Percentiles rank a stretch among this genome's conserved stretches.
Evolutionary conservation across 768 basidiomycete genomes (phyloP).

Genomic region (Phaeotremella skinneri): DNA sequence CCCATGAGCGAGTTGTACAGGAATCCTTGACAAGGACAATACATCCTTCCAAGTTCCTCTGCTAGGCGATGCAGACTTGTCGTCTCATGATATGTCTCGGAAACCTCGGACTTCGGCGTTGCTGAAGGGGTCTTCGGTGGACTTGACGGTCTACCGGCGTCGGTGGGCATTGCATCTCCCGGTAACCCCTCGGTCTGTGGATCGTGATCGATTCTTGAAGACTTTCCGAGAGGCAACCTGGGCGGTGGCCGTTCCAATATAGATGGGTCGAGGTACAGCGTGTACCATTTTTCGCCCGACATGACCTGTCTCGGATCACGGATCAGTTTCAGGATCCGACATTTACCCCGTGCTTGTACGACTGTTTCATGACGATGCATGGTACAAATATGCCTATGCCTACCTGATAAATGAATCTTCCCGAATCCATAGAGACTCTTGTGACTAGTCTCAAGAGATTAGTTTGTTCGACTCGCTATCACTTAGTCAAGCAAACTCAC

Average conservation of each 20-base stretch:
- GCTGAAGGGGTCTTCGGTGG: not conserved
- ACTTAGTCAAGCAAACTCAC: constrained; percentile 12
- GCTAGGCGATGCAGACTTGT: not conserved
- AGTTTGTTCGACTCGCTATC: not conserved
- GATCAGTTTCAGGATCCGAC: not conserved
- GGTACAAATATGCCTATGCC: no score
- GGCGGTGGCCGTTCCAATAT: not conserved
- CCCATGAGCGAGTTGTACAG: constrained; percentile 37
- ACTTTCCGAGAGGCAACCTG: no score
- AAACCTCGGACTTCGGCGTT: not conserved
- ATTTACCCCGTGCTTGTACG: no score
- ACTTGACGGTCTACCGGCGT: not conserved
- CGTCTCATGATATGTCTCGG: not conserved
- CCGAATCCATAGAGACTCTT: constrained; percentile 20
- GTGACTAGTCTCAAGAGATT: constrained; percentile 22
- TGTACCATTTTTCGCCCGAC: constrained; percentile 38
- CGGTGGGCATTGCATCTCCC: no score
- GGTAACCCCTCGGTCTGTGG: no score
- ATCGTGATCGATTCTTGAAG: no score
- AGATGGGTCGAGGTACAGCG: constrained; percentile 26
- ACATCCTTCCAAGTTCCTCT: constrained; percentile 22
- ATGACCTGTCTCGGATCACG: not conserved
- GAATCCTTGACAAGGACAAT: constrained; percentile 44
- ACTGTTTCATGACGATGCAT: no score
- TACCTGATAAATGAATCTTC: constrained; percentile 36